phyloP scores from a whole-genome alignment of 495 filamentous ascomycete genomes.

The Trichoderma orchidacearum region DNA sequence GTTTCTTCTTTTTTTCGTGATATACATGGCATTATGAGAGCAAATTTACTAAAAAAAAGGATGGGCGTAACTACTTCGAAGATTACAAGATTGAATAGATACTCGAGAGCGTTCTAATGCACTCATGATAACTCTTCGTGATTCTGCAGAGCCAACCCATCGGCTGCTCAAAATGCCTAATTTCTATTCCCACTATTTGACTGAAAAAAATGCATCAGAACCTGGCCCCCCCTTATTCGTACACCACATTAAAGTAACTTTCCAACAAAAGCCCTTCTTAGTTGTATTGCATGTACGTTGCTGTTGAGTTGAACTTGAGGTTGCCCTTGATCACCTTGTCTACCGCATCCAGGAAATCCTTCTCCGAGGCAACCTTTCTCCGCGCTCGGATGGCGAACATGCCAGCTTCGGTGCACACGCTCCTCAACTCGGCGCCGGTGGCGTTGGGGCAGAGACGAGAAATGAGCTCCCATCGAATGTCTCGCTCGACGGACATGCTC shows the following conservation, averaged over 20 bases:
- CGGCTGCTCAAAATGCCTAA: neutral
- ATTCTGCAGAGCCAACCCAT: neutral
- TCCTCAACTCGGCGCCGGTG: conserved; percentile 85
- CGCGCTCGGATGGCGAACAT: conserved; percentile 97
- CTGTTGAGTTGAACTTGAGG: conserved; percentile 98
- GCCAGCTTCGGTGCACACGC: conserved; percentile 97
- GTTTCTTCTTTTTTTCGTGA: no score
- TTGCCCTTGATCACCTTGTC: conserved; percentile 99
- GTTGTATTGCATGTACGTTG: conserved; percentile 99
- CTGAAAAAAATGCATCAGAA: neutral
- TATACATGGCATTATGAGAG: no score
- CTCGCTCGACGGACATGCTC: conserved; percentile 97
- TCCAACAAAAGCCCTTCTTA: conserved; percentile 34
- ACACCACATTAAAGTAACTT: neutral
- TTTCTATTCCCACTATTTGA: neutral
- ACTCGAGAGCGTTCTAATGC: no score
- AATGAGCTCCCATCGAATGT: conserved; percentile 98
- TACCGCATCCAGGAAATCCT: conserved; percentile 94
- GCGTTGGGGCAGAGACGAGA: conserved; percentile 93
- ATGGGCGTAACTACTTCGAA: no score
- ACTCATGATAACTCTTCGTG: neutral
- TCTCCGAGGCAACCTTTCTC: conserved; percentile 97
- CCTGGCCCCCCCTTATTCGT: neutral
- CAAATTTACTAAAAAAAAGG: no score
- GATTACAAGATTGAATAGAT: no score